Conservation (phyloP, 306 rosid species). For the Quercus suber region DNA sequence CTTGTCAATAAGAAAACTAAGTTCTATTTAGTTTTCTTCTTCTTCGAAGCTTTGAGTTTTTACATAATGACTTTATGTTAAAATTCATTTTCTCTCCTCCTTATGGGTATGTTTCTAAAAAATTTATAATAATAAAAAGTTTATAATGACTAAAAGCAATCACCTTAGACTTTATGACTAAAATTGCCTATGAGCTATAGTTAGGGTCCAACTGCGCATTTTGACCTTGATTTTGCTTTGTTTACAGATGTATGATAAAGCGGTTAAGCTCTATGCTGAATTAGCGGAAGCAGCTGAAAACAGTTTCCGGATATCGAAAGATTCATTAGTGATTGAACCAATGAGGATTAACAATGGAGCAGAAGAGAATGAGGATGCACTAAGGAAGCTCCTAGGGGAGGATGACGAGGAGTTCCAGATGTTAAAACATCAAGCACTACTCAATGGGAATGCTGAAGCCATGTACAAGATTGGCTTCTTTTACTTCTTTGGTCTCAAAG, state of each 20-base stretch:
- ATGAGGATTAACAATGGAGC: conserved; percentile 86
- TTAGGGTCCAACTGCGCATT: no score
- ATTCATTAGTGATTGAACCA: conserved; percentile 83
- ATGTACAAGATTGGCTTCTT: conserved; percentile 92
- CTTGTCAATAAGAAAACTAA: no score
- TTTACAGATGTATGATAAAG: conserved; percentile 73
- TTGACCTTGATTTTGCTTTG: no score
- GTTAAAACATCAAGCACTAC: conserved; percentile 82
- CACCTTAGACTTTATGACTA: no score
- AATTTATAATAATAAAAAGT: no score
- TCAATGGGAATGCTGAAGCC: conserved; percentile 84
- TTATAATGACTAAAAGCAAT: no score
- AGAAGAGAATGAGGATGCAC: conserved; percentile 90
- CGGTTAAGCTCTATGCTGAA: conserved; percentile 77
- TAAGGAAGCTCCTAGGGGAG: conserved; percentile 85
- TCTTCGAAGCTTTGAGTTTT: no score
- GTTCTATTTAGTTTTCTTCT: no score
- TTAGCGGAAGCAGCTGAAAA: conserved; percentile 86
- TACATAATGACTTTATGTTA: no score
- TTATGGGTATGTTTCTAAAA: no score
- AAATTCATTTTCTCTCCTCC: no score
- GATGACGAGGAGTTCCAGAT: conserved; percentile 95
- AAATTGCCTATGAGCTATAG: no score
- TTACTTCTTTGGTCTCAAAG: conserved; percentile 92
- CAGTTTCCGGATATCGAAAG: conserved; percentile 76